phyloP scores from a whole-genome alignment of 169 alveolate species.

The Cyclospora cayetanensis region DNA sequence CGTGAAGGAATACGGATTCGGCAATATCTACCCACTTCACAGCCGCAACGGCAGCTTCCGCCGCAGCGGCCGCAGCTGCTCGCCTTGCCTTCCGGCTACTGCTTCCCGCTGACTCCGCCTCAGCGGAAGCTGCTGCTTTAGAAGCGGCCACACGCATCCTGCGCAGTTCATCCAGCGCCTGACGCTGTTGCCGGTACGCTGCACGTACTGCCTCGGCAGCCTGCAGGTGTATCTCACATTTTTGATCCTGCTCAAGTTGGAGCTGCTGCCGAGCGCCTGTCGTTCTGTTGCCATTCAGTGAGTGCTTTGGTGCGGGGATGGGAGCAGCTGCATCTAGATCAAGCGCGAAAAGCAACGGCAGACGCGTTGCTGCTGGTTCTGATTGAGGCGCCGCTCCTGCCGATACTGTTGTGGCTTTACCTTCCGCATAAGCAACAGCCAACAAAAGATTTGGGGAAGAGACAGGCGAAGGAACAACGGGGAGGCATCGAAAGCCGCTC shows the following conservation, averaged over 20 bases:
- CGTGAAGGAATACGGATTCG: neutral
- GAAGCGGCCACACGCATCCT: neutral
- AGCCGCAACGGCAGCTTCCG: neutral
- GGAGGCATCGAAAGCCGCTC: neutral
- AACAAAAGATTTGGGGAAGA: neutral
- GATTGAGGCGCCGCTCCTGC: neutral
- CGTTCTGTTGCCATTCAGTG: neutral
- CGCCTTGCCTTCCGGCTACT: neutral
- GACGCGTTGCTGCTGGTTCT: neutral
- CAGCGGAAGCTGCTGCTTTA: neutral
- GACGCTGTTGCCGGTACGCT: neutral
- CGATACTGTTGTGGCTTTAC: neutral
- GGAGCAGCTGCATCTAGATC: neutral
- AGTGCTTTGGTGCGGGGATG: neutral
- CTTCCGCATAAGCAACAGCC: neutral
- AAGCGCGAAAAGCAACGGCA: neutral
- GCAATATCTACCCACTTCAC: neutral
- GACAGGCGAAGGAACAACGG: neutral
- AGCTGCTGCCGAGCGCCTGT: neutral
- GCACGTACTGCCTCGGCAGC: neutral
- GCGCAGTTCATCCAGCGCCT: neutral
- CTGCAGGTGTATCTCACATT: neutral
- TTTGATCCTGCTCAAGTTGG: neutral
- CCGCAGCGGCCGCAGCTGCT: neutral
- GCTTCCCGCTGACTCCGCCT: neutral